phyloP scores from a whole-genome alignment of 306 rosid genomes.

The Fragaria iinumae region DNA sequence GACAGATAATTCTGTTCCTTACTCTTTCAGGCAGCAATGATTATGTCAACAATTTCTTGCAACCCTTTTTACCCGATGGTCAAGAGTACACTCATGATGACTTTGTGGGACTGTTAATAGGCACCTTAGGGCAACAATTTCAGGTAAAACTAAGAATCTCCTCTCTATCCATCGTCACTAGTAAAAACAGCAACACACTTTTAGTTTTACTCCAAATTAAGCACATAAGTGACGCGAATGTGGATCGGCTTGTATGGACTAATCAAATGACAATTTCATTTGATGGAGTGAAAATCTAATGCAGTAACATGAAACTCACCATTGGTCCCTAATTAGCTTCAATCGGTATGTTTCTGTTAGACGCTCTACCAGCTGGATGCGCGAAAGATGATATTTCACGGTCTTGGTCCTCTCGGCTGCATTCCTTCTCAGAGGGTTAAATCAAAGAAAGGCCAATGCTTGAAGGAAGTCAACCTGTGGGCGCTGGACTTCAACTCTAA shows the following conservation, averaged over 20 bases:
- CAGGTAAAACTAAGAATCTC: neutral
- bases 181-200: neutral
- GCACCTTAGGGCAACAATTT: slow-evolving; percentile 58
- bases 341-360: slow-evolving; percentile 26
- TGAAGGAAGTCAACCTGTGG: slow-evolving; percentile 58
- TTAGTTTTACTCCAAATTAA: neutral
- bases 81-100: slow-evolving; percentile 84
- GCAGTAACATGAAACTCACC: neutral
- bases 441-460: slow-evolving; percentile 62
- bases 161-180: neutral
- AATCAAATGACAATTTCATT: neutral
- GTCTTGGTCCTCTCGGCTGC: slow-evolving; percentile 86
- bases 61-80: slow-evolving; percentile 73
- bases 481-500: slow-evolving; percentile 41
- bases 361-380: slow-evolving; percentile 68
- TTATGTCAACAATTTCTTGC: slow-evolving; percentile 83
- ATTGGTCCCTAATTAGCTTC: neutral
- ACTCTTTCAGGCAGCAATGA: slow-evolving; percentile 73
- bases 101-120: slow-evolving; percentile 46
- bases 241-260: neutral
- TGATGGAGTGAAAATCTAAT: neutral
- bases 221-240: neutral
- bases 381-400: slow-evolving; percentile 56
- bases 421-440: slow-evolving; percentile 89
- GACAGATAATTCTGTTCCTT: neutral